Evolutionary conservation across 2,329 filamentous ascomycete species (phyloP).

Genomic region (Cladophialophora yegresii): DNA sequence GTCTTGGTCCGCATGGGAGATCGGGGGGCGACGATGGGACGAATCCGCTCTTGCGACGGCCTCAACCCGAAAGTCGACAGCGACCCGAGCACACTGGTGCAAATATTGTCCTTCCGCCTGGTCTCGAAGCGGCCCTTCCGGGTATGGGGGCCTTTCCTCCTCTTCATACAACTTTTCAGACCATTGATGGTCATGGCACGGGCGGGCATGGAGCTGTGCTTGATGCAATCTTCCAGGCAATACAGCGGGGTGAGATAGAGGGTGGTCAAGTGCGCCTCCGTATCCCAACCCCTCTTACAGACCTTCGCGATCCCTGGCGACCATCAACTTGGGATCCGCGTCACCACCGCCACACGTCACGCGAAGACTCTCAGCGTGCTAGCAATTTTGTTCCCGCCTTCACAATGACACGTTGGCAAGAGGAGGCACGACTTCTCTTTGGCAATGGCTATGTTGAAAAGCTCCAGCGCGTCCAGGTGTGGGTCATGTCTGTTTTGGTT

Average conservation of each 20-base stretch:
- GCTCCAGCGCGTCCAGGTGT: conserved; percentile 65
- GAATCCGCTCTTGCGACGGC: conserved; percentile 80
- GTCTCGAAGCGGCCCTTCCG: conserved; percentile 15
- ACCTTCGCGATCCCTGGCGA: conserved; percentile 27
- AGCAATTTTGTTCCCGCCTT: conserved; percentile 71
- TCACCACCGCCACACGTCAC: conserved; percentile 48
- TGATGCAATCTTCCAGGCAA: conserved; percentile 59
- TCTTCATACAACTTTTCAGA: conserved; percentile 25
- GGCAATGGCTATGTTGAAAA: conserved; percentile 69
- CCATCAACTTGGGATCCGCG: conserved; percentile 54
- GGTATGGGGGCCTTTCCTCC: conserved; percentile 19
- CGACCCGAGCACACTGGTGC: conserved; percentile 40
- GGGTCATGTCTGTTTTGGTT: conserved; percentile 71
- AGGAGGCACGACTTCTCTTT: conserved; percentile 87
- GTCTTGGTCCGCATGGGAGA: conserved; percentile 46
- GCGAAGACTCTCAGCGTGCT: conserved; percentile 63
- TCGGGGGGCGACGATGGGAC: conserved; percentile 73
- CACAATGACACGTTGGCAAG: conserved; percentile 79
- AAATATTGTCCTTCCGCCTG: conserved; percentile 27
- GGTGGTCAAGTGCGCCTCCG: conserved; percentile 56
- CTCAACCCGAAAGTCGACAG: conserved; percentile 37
- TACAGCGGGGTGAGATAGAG: conserved; percentile 50
- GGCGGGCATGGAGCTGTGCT: conserved; percentile 40
- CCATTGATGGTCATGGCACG: conserved; percentile 24
- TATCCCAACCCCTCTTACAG: conserved; percentile 40